Conservation (phyloP, 352 stramenopile genomes). For the Phytophthora pinifolia region DNA sequence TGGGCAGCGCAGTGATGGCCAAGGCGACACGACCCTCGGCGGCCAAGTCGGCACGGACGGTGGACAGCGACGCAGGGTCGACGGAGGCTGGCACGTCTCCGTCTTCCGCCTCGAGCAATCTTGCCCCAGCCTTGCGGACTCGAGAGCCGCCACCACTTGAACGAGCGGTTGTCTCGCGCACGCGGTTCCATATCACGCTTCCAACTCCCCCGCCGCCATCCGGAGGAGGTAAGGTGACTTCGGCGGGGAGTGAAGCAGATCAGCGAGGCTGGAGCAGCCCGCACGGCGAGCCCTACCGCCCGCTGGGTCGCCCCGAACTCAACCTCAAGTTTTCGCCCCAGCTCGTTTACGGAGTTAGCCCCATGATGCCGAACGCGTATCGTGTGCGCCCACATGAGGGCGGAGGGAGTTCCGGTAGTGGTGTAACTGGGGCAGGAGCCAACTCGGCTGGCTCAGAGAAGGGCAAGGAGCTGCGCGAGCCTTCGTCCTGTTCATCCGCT, state of each 20-base stretch:
- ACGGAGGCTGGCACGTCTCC: not conserved
- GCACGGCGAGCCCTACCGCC: slow-evolving; percentile 66
- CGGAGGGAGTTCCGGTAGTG: not conserved
- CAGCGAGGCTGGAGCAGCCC: slow-evolving; percentile 68
- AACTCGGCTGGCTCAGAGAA: slow-evolving; percentile 15
- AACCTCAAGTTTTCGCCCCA: slow-evolving; percentile 67
- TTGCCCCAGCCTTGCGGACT: not conserved
- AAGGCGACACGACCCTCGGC: slow-evolving; percentile 5
- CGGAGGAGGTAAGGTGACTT: not conserved
- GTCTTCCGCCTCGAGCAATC: not conserved
- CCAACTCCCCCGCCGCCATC: not conserved
- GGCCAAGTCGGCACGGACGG: not conserved
- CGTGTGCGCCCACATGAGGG: slow-evolving; percentile 28
- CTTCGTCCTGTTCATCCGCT: slow-evolving; percentile 1
- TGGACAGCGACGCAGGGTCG: not conserved
- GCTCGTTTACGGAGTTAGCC: slow-evolving; percentile 34
- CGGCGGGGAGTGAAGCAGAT: slow-evolving; percentile 7
- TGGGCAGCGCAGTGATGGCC: not conserved
- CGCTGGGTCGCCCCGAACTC: slow-evolving; percentile 65
- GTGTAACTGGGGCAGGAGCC: not conserved
- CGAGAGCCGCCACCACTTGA: slow-evolving; percentile 31
- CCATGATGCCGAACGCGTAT: slow-evolving; percentile 39
- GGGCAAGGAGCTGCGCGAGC: slow-evolving; percentile 15
- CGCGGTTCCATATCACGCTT: slow-evolving; percentile 55
- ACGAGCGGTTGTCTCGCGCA: slow-evolving; percentile 53